phyloP scores from a whole-genome alignment of 768 basidiomycete genomes.

The Brasilioporus rufonigricans region DNA sequence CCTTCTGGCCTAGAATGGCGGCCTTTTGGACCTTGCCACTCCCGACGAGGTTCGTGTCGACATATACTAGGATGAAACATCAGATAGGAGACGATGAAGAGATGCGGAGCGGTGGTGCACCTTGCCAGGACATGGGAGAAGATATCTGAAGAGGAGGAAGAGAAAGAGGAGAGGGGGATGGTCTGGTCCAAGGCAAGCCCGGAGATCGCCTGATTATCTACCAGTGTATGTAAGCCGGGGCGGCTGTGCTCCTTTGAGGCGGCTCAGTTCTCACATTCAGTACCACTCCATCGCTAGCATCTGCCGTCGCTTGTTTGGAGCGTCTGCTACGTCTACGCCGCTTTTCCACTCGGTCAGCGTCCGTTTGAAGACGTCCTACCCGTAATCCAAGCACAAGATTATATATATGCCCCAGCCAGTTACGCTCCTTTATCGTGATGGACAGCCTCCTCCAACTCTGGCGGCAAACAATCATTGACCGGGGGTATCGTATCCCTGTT shows the following conservation, averaged over 20 bases:
- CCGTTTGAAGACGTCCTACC: too few relatives aligned
- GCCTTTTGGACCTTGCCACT: slow-evolving; percentile 69
- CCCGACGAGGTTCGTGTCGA: slow-evolving; percentile 77
- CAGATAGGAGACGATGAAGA: not conserved
- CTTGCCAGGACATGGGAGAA: slow-evolving; percentile 67
- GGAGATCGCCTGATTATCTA: slow-evolving; percentile 33
- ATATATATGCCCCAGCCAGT: too few relatives aligned
- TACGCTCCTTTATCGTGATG: too few relatives aligned
- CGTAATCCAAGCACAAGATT: too few relatives aligned
- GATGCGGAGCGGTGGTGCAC: slow-evolving; percentile 41
- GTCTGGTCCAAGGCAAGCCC: not conserved
- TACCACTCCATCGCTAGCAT: too few relatives aligned
- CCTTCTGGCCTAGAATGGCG: slow-evolving; percentile 41
- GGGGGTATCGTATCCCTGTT: too few relatives aligned
- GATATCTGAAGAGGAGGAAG: slow-evolving; percentile 2
- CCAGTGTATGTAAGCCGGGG: slow-evolving; percentile 29
- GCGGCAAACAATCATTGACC: too few relatives aligned
- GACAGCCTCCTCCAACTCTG: too few relatives aligned
- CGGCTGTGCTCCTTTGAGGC: not conserved
- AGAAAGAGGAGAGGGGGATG: not conserved
- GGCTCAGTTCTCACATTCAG: too few relatives aligned
- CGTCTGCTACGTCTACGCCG: not conserved
- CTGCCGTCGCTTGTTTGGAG: not conserved
- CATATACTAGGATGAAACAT: slow-evolving; percentile 63
- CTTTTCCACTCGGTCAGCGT: too few relatives aligned